Conservation (phyloP, 2,329 filamentous ascomycete genomes). For the Neopestalotiopsis clavispora region DNA sequence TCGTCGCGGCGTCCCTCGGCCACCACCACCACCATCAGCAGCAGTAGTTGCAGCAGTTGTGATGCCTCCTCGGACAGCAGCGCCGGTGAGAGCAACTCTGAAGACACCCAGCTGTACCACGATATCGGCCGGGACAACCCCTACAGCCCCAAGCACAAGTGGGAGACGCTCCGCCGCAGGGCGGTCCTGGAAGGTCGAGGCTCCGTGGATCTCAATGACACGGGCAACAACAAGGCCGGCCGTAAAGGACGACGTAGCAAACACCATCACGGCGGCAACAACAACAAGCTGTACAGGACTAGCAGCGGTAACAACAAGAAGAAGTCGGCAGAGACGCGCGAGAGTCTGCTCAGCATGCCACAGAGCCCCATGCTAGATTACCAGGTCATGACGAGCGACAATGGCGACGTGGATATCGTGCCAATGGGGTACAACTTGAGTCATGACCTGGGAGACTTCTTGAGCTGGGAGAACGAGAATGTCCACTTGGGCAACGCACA, state of each 20-base stretch:
- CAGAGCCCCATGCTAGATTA: conserved; percentile 56
- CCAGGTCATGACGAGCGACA: conserved; percentile 45
- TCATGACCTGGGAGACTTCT: conserved; percentile 63
- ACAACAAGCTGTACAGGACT: conserved; percentile 21
- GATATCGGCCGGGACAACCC: conserved; percentile 33
- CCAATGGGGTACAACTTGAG: conserved; percentile 67
- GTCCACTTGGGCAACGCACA: conserved; percentile 38
- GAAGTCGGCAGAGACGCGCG: conserved; percentile 38
- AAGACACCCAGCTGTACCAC: conserved; percentile 22
- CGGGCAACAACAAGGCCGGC: conserved; percentile 17
- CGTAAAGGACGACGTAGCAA: conserved; percentile 19
- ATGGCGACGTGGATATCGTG: conserved; percentile 47
- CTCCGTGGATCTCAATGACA: conserved; percentile 8
- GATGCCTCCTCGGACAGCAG: not conserved
- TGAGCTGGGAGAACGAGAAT: conserved; percentile 61
- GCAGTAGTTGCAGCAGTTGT: conserved; percentile 20
- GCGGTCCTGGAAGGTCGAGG: conserved; percentile 20
- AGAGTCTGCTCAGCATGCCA: conserved; percentile 50
- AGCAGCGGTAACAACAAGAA: conserved; percentile 23
- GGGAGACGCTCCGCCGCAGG: conserved; percentile 25
- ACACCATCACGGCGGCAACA: not conserved
- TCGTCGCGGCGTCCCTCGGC: conserved; percentile 34
- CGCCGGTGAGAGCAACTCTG: not conserved
- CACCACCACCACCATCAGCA: conserved; percentile 33
- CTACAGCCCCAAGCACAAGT: conserved; percentile 31